Evolutionary conservation across 371 early-diverging fungal genomes (phyloP).

Genomic region (Mortierella sp.): DNA sequence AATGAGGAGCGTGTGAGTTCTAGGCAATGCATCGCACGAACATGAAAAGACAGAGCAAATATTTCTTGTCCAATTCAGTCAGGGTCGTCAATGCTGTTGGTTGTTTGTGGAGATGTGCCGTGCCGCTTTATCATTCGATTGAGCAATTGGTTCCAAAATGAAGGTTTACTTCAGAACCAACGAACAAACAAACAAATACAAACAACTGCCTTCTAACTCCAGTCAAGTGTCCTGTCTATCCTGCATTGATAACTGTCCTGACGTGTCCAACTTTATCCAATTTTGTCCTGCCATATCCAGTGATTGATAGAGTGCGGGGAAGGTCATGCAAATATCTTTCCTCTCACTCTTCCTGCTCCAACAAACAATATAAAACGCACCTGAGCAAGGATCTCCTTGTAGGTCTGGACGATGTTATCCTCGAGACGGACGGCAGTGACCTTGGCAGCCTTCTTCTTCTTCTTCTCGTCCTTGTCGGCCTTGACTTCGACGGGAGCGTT

Average conservation of each 20-base stretch:
- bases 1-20: constrained; percentile 4
- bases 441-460: constrained; percentile 83
- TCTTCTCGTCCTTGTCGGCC: constrained; percentile 68
- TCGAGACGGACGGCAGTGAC: constrained; percentile 78
- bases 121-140: constrained; percentile 2
- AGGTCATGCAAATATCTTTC: background rate
- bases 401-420: constrained; percentile 76
- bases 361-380: constrained; percentile 53
- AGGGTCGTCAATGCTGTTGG: background rate
- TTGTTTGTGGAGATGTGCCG: background rate
- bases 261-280: background rate
- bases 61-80: background rate
- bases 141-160: constrained; percentile 1
- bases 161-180: background rate
- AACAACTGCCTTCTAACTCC: background rate
- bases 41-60: background rate
- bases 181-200: background rate
- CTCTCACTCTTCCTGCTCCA: background rate
- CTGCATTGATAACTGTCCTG: background rate
- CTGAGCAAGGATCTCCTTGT: constrained; percentile 91
- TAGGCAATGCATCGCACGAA: background rate
- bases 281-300: background rate
- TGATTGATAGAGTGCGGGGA: background rate
- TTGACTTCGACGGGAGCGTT: constrained; percentile 67
- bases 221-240: background rate